Conservation (phyloP, 2,329 filamentous ascomycete genomes). For the Scorias spongiosa region DNA sequence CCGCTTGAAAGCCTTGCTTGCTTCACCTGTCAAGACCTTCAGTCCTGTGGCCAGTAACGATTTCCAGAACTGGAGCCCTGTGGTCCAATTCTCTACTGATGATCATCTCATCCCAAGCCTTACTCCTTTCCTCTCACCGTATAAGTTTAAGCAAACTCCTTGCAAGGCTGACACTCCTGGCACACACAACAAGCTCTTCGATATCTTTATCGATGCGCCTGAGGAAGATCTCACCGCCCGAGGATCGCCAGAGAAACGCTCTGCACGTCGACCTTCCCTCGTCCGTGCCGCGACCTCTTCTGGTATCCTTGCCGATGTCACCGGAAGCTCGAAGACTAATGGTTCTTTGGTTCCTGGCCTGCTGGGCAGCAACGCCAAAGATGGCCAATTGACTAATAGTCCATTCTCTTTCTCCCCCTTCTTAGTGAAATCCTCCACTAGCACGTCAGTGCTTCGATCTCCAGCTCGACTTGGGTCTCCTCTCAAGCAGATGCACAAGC, state of each 20-base stretch:
- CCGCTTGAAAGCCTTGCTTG: slow-evolving; percentile 64
- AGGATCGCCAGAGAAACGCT: slow-evolving; percentile 54
- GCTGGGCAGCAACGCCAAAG: slow-evolving; percentile 4
- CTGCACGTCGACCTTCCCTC: slow-evolving; percentile 42
- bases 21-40: slow-evolving; percentile 52
- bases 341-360: slow-evolving; percentile 12
- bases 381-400: slow-evolving; percentile 3
- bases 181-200: slow-evolving; percentile 23
- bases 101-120: slow-evolving; percentile 38
- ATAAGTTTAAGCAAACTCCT: slow-evolving; percentile 15
- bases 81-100: slow-evolving; percentile 48
- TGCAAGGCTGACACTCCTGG: slow-evolving; percentile 19
- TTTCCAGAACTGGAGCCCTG: slow-evolving; percentile 46
- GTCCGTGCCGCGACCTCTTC: slow-evolving; percentile 48
- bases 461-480: slow-evolving; percentile 18
- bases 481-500: slow-evolving; percentile 12
- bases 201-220: slow-evolving; percentile 39
- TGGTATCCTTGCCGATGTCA: slow-evolving; percentile 46
- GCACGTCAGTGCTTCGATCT: slow-evolving; percentile 6
- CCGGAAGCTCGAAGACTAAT: slow-evolving; percentile 38
- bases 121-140: slow-evolving; percentile 24
- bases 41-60: slow-evolving; percentile 34
- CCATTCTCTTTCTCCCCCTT: slow-evolving; percentile 20
- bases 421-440: slow-evolving; percentile 7
- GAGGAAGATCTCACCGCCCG: slow-evolving; percentile 30